Base-by-base conservation (phyloP, 2,329 filamentous ascomycete genomes). In the Parafenestella ontariensis region DNA sequence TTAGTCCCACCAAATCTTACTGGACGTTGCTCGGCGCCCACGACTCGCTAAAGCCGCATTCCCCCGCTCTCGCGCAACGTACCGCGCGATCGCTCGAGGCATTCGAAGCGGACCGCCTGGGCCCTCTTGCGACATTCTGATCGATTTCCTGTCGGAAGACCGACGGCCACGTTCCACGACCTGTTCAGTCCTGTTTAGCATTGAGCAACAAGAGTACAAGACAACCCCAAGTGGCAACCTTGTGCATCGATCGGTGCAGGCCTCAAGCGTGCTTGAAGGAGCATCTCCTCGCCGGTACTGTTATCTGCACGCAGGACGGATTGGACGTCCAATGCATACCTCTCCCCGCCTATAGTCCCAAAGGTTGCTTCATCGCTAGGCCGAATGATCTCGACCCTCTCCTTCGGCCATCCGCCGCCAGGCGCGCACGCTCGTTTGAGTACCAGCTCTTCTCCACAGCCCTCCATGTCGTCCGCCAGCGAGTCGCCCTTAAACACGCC, bases 401-500 rank as follows among this genome's bases (percentile, higher is more conserved):
- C 69, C 41, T 72, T 74, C 64, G 72, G 73, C 59, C 71, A 70
- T 55, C 63, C 68, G 67, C 70, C 66, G 60, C 61, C 70, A 54
- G 64, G 61, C 66, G 67, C 64, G 48, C 62, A 66, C 54, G 59
- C 58, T 62, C 69, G 72, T 52, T 57, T 74, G 69, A 77, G 74
- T 69, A 75, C 70, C 56, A 75, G 73, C 68, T 76, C 75, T 26
- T 76, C 73, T 48, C 72, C 72, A 33, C 72, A 73, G 59, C 68
- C 75, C 61, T 77, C 76, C 53, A 76, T 75, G 68, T 73, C 74
- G 43, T 76, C 76, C 56, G 66, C 69, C 40, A 76, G 73, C 67
- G 75, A 77, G 44, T 77, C 75, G 20, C 73, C 75, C 8, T 66
- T 70, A 33, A 69, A 69, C 49, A 73, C 71, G 10, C 68, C 74